Conservation (phyloP, 2,329 filamentous ascomycete species). For the Botryotinia convoluta region DNA sequence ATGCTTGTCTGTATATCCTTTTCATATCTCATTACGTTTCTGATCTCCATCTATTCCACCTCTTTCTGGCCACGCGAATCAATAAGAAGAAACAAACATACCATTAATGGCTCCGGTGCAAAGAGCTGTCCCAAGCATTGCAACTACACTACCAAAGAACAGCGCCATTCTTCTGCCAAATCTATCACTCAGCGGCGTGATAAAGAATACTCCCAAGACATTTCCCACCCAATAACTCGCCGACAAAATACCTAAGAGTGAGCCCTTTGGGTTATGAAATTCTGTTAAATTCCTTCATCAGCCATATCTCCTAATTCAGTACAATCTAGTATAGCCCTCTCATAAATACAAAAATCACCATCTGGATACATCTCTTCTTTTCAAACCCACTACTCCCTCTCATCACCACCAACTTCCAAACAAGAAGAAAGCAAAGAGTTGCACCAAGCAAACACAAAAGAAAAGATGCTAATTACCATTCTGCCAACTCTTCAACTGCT, state of each 20-base stretch:
- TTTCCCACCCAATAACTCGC: conserved; percentile 28
- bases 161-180: conserved; percentile 17
- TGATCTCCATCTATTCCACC: too few relatives aligned
- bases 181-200: conserved; percentile 22
- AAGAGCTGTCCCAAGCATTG: conserved; percentile 17
- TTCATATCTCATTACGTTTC: not conserved
- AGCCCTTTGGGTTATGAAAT: conserved; percentile 24
- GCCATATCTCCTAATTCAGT: not conserved
- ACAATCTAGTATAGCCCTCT: not conserved
- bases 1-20: not conserved
- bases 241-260: conserved; percentile 24
- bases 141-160: conserved; percentile 18
- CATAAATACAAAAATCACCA: not conserved
- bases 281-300: conserved; percentile 19
- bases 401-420: too few relatives aligned
- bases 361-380: not conserved
- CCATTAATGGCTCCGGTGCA: conserved; percentile 18
- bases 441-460: not conserved
- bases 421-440: not conserved
- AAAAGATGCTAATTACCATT: conserved; percentile 19
- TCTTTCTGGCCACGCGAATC: not conserved
- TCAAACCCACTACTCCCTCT: not conserved
- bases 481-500: conserved; percentile 25
- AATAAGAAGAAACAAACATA: not conserved
- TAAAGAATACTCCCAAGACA: conserved; percentile 26